Percentiles rank a stretch among this genome's conserved stretches.
These are phyloP conservation scores for Xylaria sp. DNA, from an alignment of 2,329 filamentous ascomycete genomes.

Conservation along the genomic window DNA sequence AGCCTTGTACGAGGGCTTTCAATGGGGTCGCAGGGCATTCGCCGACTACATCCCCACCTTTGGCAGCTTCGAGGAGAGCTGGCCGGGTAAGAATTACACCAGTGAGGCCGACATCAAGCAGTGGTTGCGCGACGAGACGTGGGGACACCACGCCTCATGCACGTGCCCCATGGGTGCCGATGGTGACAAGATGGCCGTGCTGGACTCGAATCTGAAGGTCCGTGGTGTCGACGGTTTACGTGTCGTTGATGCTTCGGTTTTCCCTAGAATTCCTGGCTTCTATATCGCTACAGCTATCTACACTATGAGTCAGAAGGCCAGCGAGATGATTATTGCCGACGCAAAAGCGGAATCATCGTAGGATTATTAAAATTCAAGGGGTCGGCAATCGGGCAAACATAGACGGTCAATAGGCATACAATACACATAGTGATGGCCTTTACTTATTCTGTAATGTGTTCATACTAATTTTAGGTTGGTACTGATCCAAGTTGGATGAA, in stretches of 20 bases:
- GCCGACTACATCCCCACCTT: conserved; percentile 14
- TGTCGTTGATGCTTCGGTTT: conserved; percentile 65
- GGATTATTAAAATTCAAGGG: background rate
- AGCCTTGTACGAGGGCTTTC: conserved; percentile 63
- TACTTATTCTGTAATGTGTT: background rate
- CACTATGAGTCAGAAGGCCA: conserved; percentile 32
- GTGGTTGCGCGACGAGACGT: conserved; percentile 34
- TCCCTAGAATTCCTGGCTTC: conserved; percentile 41
- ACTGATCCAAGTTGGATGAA: background rate
- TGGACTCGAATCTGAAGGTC: conserved; percentile 62
- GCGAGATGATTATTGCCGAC: conserved; percentile 30
- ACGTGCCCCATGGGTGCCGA: conserved; percentile 45
- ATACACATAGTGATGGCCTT: background rate
- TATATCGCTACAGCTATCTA: conserved; percentile 30
- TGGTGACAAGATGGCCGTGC: conserved; percentile 60
- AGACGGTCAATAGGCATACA: background rate
- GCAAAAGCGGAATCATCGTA: conserved; percentile 1
- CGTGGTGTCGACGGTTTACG: conserved; percentile 60
- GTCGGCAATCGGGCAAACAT: background rate
- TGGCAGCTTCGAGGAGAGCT: conserved; percentile 24
- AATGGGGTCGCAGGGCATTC: conserved; percentile 58
- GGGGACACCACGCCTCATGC: conserved; percentile 41
- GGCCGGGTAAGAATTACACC: conserved; percentile 17
- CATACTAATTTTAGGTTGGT: background rate
- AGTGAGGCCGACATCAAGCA: conserved; percentile 30